A percentile compares a stretch with the other conserved stretches of the same genome.
Conservation (phyloP, 1,284 basidiomycete genomes). For the Boletus hoseneyae region DNA sequence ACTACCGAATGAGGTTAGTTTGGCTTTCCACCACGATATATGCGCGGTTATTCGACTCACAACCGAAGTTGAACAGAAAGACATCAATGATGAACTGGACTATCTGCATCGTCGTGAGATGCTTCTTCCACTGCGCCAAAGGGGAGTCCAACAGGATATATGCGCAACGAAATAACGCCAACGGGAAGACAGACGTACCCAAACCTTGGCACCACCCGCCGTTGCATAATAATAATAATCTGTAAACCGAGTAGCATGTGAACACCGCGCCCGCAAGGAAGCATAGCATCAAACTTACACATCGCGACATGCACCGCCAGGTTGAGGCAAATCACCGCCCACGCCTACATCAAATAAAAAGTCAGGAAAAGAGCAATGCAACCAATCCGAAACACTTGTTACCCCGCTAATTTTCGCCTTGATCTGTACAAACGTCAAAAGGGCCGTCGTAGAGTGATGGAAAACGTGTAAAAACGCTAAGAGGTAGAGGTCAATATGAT, state of each 20-base stretch:
- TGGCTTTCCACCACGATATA: background rate
- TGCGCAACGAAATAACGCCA: background rate
- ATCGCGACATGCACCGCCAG: slow-evolving; percentile 94
- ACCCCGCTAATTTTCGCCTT: slow-evolving; percentile 87
- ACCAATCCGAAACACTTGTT: slow-evolving; percentile 23
- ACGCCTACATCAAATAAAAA: slow-evolving; percentile 58
- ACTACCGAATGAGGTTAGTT: slow-evolving; percentile 43
- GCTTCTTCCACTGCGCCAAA: slow-evolving; percentile 83
- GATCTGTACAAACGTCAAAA: slow-evolving; percentile 91
- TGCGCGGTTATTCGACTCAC: slow-evolving; percentile 48
- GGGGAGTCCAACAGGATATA: slow-evolving; percentile 4
- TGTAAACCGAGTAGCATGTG: no score
- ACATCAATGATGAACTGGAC: slow-evolving; percentile 91
- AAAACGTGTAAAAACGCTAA: slow-evolving; percentile 96
- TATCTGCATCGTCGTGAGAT: slow-evolving; percentile 94
- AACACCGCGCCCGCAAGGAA: no score
- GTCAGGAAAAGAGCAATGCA: slow-evolving; percentile 15
- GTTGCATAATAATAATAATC: slow-evolving; percentile 97
- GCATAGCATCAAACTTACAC: slow-evolving; percentile 61
- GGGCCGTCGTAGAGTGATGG: slow-evolving; percentile 94
- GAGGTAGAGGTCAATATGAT: background rate
- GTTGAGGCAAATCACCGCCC: slow-evolving; percentile 92
- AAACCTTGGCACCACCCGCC: slow-evolving; percentile 89
- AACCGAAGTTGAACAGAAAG: slow-evolving; percentile 84
- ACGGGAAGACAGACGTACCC: slow-evolving; percentile 53